These are phyloP conservation scores for Mycena vitilis DNA, from an alignment of 768 basidiomycete species.

Conservation along the genomic window DNA sequence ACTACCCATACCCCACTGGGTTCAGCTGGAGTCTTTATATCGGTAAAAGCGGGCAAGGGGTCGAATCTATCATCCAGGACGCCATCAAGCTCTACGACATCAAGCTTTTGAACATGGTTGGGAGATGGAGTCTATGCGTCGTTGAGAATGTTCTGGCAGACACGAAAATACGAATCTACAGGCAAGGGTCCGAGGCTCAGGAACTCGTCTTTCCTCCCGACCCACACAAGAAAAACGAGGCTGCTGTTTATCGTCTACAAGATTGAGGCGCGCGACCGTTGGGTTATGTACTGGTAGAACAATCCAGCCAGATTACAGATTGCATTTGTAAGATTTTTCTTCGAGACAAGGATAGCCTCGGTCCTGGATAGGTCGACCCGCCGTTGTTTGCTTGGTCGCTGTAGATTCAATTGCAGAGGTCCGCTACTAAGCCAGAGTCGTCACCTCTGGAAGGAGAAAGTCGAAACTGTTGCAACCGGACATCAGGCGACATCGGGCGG, in stretches of 20 bases:
- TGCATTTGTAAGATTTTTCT: too few species aligned
- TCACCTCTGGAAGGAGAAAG: too few species aligned
- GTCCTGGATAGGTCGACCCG: too few species aligned
- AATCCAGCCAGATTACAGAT: too few species aligned
- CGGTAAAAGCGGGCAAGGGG: slow-evolving; percentile 2
- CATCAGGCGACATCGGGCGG: too few species aligned
- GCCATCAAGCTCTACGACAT: not conserved
- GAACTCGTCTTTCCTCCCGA: slow-evolving; percentile 12
- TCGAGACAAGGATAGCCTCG: too few species aligned
- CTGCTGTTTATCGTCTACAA: slow-evolving; percentile 7
- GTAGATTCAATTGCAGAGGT: too few species aligned
- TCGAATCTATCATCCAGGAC: slow-evolving; percentile 10
- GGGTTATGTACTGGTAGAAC: too few species aligned
- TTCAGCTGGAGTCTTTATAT: slow-evolving; percentile 17
- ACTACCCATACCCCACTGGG: not conserved
- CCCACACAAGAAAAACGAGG: not conserved
- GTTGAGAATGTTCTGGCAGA: slow-evolving; percentile 9
- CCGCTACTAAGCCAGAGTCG: too few species aligned
- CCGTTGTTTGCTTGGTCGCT: too few species aligned
- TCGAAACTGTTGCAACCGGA: too few species aligned
- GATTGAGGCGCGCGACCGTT: not conserved
- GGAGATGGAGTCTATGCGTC: not conserved
- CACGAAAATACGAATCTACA: slow-evolving; percentile 9
- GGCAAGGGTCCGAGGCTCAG: slow-evolving; percentile 5
- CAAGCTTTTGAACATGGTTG: slow-evolving; percentile 10